These are phyloP conservation scores for Coniochaeta sp. DNA, from an alignment of 2,329 filamentous ascomycete species.

Conservation along the genomic window DNA sequence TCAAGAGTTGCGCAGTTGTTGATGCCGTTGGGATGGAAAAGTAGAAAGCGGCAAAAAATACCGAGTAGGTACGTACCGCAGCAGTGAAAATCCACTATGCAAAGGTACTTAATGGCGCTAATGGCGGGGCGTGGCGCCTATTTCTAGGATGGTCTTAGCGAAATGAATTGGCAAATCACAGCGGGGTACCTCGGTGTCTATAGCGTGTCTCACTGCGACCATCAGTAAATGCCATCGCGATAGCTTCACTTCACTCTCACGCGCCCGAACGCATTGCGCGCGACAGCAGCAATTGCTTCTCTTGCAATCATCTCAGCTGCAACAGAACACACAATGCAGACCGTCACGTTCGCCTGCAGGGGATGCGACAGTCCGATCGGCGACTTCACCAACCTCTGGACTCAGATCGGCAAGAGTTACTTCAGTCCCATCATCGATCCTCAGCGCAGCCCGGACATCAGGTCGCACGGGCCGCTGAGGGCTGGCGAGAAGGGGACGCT, in stretches of 20 bases:
- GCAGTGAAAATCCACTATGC: too few relatives aligned
- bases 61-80: too few relatives aligned
- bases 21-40: too few relatives aligned
- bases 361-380: constrained; percentile 22
- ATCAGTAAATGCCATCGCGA: too few relatives aligned
- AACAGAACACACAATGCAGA: constrained; percentile 21
- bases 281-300: neutral
- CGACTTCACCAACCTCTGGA: constrained; percentile 29
- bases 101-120: too few relatives aligned
- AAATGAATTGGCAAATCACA: neutral
- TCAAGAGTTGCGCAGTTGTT: too few relatives aligned
- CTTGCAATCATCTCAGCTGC: too few relatives aligned
- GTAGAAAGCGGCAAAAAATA: too few relatives aligned
- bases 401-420: constrained; percentile 30
- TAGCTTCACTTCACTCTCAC: neutral
- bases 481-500: constrained; percentile 25
- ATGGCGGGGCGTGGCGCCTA: too few relatives aligned
- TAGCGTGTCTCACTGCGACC: too few relatives aligned
- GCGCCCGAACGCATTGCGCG: too few relatives aligned
- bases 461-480: constrained; percentile 16
- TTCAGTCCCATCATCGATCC: constrained; percentile 26
- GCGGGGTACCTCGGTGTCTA: neutral
- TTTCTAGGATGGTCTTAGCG: neutral
- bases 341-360: constrained; percentile 26
- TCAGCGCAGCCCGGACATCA: constrained; percentile 13